Conservation (phyloP, 192 early-diverging fungal species). For the Coemansia sp. region DNA sequence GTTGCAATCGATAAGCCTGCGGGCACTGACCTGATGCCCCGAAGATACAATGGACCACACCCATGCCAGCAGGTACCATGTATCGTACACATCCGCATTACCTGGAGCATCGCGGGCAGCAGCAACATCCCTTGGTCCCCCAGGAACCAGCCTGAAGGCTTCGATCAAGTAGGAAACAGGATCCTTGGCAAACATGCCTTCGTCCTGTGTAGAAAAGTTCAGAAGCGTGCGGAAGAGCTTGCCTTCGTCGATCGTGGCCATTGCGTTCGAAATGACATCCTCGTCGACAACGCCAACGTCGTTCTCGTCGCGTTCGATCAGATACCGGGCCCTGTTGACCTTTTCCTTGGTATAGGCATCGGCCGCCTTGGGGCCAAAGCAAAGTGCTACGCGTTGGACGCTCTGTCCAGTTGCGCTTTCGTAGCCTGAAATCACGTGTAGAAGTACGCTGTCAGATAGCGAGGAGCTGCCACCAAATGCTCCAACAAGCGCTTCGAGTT, state of each 20-base stretch:
- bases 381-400: conserved; percentile 34
- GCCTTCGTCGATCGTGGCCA: conserved; percentile 22
- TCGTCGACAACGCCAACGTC: conserved; percentile 34
- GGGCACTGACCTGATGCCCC: conserved; percentile 10
- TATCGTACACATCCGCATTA: conserved; percentile 27
- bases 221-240: conserved; percentile 33
- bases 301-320: conserved; percentile 47
- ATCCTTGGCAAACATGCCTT: neutral
- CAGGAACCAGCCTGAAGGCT: neutral
- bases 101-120: conserved; percentile 2
- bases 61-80: conserved; percentile 43
- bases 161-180: conserved; percentile 7
- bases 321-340: conserved; percentile 25
- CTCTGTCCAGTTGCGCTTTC: conserved; percentile 46
- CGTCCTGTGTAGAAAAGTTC: conserved; percentile 26
- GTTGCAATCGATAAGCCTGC: conserved; percentile 38
- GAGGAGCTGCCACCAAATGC: conserved; percentile 38
- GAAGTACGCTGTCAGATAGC: conserved; percentile 19
- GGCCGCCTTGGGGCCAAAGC: conserved; percentile 40
- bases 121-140: neutral
- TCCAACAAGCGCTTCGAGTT: conserved; percentile 46
- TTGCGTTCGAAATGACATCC: conserved; percentile 29
- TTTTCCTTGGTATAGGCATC: conserved; percentile 21
- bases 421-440: conserved; percentile 35
- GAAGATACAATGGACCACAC: conserved; percentile 35